Evolutionary conservation across 1,139 yeast species (phyloP).

Genomic region (Debaryomyces fabryi): DNA sequence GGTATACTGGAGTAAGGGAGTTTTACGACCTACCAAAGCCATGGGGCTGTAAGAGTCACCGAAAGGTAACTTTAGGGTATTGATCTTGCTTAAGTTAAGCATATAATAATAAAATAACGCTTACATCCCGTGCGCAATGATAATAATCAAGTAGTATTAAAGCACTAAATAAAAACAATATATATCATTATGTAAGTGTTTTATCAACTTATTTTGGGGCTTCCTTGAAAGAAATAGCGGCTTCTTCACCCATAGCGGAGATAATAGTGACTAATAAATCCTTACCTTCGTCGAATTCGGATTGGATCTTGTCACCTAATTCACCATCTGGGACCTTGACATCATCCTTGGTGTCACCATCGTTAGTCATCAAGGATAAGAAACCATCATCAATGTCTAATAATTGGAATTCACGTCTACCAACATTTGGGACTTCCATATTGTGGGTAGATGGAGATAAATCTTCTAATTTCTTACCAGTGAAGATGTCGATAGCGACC

Average conservation of each 20-base stretch:
- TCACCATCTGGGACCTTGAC: slow-evolving; percentile 98
- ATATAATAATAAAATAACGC: background rate
- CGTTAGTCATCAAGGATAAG: slow-evolving; percentile 95
- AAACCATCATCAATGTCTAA: slow-evolving; percentile 98
- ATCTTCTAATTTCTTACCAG: slow-evolving; percentile 99
- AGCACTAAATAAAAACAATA: background rate
- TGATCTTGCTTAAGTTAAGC: background rate
- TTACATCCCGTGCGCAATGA: background rate
- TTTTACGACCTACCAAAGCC: background rate
- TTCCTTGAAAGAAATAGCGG: slow-evolving; percentile 96
- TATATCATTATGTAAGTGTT: slow-evolving; percentile 2
- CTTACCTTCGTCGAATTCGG: slow-evolving; percentile 96
- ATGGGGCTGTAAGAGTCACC: background rate
- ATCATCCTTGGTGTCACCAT: slow-evolving; percentile 99
- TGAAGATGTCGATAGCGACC: slow-evolving; percentile 98
- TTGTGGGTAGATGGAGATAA: slow-evolving; percentile 99
- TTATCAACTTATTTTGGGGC: slow-evolving; percentile 66
- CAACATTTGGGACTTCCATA: slow-evolving; percentile 99
- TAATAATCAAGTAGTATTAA: background rate
- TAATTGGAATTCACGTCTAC: slow-evolving; percentile 94
- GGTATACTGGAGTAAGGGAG: background rate
- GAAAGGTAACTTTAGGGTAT: background rate
- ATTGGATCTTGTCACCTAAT: slow-evolving; percentile 87
- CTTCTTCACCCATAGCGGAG: slow-evolving; percentile 99
- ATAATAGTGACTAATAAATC: slow-evolving; percentile 94